Evolutionary conservation across 2,329 filamentous ascomycete genomes (phyloP).

Genomic region (Emmonsiellopsis sp.): DNA sequence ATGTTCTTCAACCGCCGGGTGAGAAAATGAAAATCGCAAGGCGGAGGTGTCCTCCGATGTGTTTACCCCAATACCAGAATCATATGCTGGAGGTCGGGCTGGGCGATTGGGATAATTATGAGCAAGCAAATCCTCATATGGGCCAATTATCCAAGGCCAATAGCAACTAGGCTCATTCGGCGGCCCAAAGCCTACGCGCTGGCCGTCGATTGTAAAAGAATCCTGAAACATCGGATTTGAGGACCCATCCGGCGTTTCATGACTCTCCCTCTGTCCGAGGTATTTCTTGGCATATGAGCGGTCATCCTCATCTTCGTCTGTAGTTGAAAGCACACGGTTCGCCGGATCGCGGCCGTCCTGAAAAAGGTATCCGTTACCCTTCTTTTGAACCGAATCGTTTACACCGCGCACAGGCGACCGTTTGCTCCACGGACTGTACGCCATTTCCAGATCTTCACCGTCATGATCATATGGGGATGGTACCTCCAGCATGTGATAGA

Average conservation of each 20-base stretch:
- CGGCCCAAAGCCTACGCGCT: no score
- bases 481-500: neutral
- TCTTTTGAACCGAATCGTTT: neutral
- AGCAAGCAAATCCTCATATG: no score
- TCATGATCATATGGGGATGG: neutral
- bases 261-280: neutral
- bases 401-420: neutral
- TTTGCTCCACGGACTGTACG: neutral
- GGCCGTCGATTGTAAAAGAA: no score
- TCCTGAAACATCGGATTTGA: no score
- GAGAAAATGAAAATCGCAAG: neutral
- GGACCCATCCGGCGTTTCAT: no score
- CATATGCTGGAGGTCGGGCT: no score
- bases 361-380: neutral
- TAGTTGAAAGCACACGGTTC: neutral
- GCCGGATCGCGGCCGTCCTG: neutral
- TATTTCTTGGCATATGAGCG: neutral
- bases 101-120: no score
- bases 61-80: neutral
- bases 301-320: neutral
- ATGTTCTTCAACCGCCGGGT: no score
- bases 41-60: neutral
- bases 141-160: no score
- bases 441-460: neutral
- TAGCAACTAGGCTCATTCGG: no score